Conservation (phyloP, 2,329 filamentous ascomycete genomes). For the Paracamarosporium sp. region DNA sequence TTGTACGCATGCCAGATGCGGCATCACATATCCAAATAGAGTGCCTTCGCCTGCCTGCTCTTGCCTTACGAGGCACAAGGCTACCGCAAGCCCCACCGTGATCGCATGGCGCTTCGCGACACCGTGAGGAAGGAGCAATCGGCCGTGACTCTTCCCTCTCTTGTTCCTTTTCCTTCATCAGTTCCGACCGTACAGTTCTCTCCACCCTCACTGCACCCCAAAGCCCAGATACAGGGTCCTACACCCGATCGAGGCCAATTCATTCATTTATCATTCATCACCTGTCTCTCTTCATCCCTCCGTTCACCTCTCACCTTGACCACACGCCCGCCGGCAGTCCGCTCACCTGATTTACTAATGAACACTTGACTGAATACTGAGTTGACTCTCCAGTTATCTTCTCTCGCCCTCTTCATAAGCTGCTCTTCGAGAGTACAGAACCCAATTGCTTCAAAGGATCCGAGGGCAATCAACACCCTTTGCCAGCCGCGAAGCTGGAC, state of each 20-base stretch:
- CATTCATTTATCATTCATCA: conserved; percentile 37
- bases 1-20: not conserved
- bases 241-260: conserved; percentile 17
- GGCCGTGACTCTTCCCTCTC: conserved; percentile 23
- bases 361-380: not conserved
- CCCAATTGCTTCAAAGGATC: not conserved
- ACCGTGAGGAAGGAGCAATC: conserved; percentile 32
- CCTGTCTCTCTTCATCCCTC: conserved; percentile 14
- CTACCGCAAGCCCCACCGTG: not conserved
- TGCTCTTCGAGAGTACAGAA: not conserved
- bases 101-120: conserved; percentile 11
- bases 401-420: not conserved
- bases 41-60: not conserved
- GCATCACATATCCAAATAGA: not conserved
- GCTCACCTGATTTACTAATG: not conserved
- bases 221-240: conserved; percentile 20
- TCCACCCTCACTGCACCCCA: conserved; percentile 28
- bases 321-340: conserved; percentile 10
- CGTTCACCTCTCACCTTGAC: conserved; percentile 11
- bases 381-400: not conserved
- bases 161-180: conserved; percentile 22
- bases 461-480: not conserved
- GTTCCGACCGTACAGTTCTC: conserved; percentile 27
- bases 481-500: conserved; percentile 22
- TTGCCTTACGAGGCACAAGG: not conserved